Base-by-base conservation (phyloP, 768 basidiomycete genomes). In the Cyathus striatus region DNA sequence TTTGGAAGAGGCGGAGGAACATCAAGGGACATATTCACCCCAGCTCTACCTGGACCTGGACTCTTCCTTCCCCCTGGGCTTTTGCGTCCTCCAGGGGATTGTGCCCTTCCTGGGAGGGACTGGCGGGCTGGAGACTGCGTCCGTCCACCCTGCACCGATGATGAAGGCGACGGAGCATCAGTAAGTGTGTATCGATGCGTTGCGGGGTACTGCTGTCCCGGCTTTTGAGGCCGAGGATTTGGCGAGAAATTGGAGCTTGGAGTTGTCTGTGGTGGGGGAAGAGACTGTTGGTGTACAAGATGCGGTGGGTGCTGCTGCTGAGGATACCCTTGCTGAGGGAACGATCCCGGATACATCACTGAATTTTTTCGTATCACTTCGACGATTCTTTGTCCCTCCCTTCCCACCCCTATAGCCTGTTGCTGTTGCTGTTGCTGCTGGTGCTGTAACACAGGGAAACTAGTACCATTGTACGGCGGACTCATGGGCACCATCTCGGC, bases 291-390 rank as follows among this genome's bases (percentile, higher is more conserved):
- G 18, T 20, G 23, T 6, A 6, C 6, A 6, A 12, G 23, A 21
- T 13, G 10, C 5, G 10, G 41, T 21, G 14, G 41, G 3, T 12
- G 5, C 24, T 42, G 41, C 30, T 42, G 41, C 4, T 10, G 25
- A 21, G 12, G 7, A 36, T 37, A 21, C n/a, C n/a, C 18, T 10
- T 52, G 51, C n/a, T n/a, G n/a, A n/a, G n/a, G n/a, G n/a, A n/a
- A n/a, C n/a, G n/a, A n/a, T n/a, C n/a, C n/a, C n/a, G n/a, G n/a
- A n/a, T n/a, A n/a, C 18, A 38, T 46, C 24, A 63, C 35, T 14
- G 79, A 80, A 51, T 67, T 75, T 59, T 70, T 75, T 24, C 82
- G 61, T 9, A 81, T 75, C 24, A 68, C 61, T 13, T 81, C 79
- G 9, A 85, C 66, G 20, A 83, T 72, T 39, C 65, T 65, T 18